Percentiles rank a stretch among this genome's conserved stretches.
These are phyloP conservation scores for Cyclostephanos invisitatus DNA, from an alignment of 108 stramenopile species.

Conservation along the genomic window DNA sequence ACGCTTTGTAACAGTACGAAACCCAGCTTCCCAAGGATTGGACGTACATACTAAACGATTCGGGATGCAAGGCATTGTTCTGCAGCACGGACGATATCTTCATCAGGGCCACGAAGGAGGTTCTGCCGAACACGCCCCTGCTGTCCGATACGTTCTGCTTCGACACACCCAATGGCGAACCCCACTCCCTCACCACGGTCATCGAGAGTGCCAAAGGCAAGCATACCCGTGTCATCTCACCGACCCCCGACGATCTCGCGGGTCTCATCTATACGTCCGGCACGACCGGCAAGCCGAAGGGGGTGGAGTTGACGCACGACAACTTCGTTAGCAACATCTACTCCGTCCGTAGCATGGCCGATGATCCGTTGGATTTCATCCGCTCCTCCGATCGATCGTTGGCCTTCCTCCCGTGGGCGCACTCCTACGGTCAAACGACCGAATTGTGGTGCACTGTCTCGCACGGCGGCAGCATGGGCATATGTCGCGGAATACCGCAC, in stretches of 20 bases:
- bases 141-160: slow-evolving; percentile 76
- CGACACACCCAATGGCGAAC: slow-evolving; percentile 71
- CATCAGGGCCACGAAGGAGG: slow-evolving; percentile 70
- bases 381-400: slow-evolving; percentile 78
- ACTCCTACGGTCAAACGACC: slow-evolving; percentile 92
- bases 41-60: slow-evolving; percentile 95
- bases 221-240: slow-evolving; percentile 48
- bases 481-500: slow-evolving; percentile 80
- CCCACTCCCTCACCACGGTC: slow-evolving; percentile 68
- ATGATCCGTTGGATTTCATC: slow-evolving; percentile 80
- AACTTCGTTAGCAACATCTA: slow-evolving; percentile 87
- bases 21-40: slow-evolving; percentile 92
- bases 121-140: slow-evolving; percentile 72
- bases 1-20: slow-evolving; percentile 67
- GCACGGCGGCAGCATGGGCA: slow-evolving; percentile 85
- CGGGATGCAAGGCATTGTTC: slow-evolving; percentile 76
- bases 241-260: slow-evolving; percentile 89
- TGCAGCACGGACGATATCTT: slow-evolving; percentile 88
- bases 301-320: slow-evolving; percentile 90
- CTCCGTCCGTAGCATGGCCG: slow-evolving; percentile 71
- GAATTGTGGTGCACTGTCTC: slow-evolving; percentile 88
- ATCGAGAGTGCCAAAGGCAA: slow-evolving; percentile 53
- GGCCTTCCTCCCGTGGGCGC: slow-evolving; percentile 97
- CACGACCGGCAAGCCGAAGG: slow-evolving; percentile 98
- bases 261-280: slow-evolving; percentile 96